phyloP scores from a whole-genome alignment of 2,329 filamentous ascomycete genomes.

The Verticillium klebahnii region DNA sequence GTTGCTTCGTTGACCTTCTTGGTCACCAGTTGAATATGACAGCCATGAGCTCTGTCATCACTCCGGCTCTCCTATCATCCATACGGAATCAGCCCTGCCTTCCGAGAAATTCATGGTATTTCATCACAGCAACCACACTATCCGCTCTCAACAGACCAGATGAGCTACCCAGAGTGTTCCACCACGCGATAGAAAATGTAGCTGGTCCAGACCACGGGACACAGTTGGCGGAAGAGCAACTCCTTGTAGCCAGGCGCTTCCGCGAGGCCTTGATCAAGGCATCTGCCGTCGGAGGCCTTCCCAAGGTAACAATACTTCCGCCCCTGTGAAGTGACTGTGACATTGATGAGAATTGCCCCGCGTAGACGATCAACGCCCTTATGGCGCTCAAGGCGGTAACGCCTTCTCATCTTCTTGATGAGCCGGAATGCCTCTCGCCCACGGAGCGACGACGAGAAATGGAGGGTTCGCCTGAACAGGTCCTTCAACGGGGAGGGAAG shows the following conservation, averaged over 20 bases:
- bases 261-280: slow-evolving; percentile 46
- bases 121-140: slow-evolving; percentile 39
- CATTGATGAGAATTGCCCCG: slow-evolving; percentile 1
- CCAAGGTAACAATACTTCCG: slow-evolving; percentile 32
- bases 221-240: slow-evolving; percentile 28
- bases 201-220: slow-evolving; percentile 14
- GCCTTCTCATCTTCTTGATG: slow-evolving; percentile 34
- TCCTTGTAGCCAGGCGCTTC: slow-evolving; percentile 39
- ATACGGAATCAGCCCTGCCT: slow-evolving; percentile 35
- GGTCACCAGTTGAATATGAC: slow-evolving; percentile 3
- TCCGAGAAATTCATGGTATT: slow-evolving; percentile 43
- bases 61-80: slow-evolving; percentile 34
- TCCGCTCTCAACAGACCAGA: slow-evolving; percentile 43
- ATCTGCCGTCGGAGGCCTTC: slow-evolving; percentile 41
- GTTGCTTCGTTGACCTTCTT: not conserved
- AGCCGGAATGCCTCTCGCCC: slow-evolving; percentile 27
- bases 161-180: slow-evolving; percentile 39
- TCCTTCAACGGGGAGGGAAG: slow-evolving; percentile 36
- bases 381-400: slow-evolving; percentile 38
- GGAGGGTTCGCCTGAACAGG: slow-evolving; percentile 24
- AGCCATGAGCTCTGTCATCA: slow-evolving; percentile 24
- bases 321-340: not conserved
- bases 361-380: slow-evolving; percentile 41
- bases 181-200: slow-evolving; percentile 31
- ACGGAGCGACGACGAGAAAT: slow-evolving; percentile 34